Conservation (phyloP, 2,329 filamentous ascomycete genomes). For the Aspergillus sp. region DNA sequence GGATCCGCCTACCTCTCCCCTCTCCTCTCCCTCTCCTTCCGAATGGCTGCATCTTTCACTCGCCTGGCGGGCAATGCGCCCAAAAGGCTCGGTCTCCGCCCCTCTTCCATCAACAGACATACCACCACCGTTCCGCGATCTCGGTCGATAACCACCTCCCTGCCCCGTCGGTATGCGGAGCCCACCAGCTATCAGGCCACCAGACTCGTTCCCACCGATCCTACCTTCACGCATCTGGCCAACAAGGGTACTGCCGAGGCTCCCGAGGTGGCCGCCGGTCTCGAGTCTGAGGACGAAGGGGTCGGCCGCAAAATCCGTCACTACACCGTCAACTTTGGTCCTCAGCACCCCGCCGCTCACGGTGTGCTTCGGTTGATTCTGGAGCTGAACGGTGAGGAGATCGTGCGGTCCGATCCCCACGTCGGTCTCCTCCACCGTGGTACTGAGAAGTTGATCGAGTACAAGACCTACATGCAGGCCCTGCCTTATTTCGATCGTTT, state of each 20-base stretch:
- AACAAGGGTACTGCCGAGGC: constrained; percentile 40
- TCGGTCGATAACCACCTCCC: constrained; percentile 56
- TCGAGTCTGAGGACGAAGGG: constrained; percentile 44
- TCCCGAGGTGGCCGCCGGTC: constrained; percentile 42
- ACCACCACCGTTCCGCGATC: constrained; percentile 42
- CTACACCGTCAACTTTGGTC: constrained; percentile 99
- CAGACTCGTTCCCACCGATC: constrained; percentile 57
- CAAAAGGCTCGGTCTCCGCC: constrained; percentile 57
- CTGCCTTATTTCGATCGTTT: constrained; percentile 98
- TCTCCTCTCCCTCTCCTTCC: constrained; percentile 15
- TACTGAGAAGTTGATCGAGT: constrained; percentile 99
- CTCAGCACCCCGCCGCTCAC: constrained; percentile 97
- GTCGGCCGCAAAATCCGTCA: constrained; percentile 83
- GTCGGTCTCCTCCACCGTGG: constrained; percentile 94
- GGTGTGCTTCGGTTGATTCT: constrained; percentile 96
- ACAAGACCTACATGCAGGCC: constrained; percentile 98
- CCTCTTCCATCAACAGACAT: constrained; percentile 45
- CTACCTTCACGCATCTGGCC: constrained; percentile 49
- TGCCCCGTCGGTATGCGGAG: constrained; percentile 53
- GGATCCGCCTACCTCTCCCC: constrained; percentile 19
- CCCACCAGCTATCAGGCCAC: constrained; percentile 49
- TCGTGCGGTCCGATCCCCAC: constrained; percentile 92
- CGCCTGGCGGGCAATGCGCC: constrained; percentile 59
- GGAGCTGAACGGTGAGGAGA: constrained; percentile 96
- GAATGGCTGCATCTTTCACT: constrained; percentile 61